Evolutionary conservation across 768 basidiomycete genomes (phyloP).

Genomic region (Filobasidium floriforme): DNA sequence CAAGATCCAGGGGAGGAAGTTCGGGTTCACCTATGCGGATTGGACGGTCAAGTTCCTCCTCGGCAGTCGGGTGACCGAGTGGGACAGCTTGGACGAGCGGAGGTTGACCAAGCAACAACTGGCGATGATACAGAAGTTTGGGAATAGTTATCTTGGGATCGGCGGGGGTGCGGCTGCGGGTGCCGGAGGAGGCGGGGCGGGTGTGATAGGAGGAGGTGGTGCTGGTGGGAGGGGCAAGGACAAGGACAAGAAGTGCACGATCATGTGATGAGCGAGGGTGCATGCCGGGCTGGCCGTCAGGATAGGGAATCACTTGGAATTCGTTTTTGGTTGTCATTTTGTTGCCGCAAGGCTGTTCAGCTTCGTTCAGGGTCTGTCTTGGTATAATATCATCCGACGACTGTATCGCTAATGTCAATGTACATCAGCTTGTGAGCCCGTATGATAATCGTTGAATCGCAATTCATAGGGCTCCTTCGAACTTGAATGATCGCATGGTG

Average conservation of each 20-base stretch:
- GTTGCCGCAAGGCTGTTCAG: too few relatives aligned
- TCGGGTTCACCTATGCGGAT: constrained; percentile 25
- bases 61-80: constrained; percentile 22
- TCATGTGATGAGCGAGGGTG: constrained; percentile 26
- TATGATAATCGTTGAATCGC: too few relatives aligned
- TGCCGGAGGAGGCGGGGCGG: too few relatives aligned
- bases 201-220: too few relatives aligned
- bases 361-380: too few relatives aligned
- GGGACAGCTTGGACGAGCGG: constrained; percentile 27
- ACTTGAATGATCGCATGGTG: too few relatives aligned
- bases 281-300: too few relatives aligned
- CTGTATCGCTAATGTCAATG: too few relatives aligned
- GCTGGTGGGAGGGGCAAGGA: constrained; percentile 8
- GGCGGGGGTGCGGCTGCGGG: constrained; percentile 8
- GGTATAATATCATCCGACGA: too few relatives aligned
- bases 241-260: constrained; percentile 26
- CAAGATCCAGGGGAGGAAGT: constrained; percentile 22
- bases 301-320: too few relatives aligned
- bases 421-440: too few relatives aligned
- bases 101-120: constrained; percentile 23
- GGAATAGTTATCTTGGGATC: constrained; percentile 22
- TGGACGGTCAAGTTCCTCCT: constrained; percentile 29
- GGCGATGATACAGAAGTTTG: constrained; percentile 28
- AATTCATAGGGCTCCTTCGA: too few relatives aligned
- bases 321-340: constrained; percentile 8